These are phyloP conservation scores for Diaporthe nobilis DNA, from an alignment of 2,329 filamentous ascomycete species.

Conservation along the genomic window DNA sequence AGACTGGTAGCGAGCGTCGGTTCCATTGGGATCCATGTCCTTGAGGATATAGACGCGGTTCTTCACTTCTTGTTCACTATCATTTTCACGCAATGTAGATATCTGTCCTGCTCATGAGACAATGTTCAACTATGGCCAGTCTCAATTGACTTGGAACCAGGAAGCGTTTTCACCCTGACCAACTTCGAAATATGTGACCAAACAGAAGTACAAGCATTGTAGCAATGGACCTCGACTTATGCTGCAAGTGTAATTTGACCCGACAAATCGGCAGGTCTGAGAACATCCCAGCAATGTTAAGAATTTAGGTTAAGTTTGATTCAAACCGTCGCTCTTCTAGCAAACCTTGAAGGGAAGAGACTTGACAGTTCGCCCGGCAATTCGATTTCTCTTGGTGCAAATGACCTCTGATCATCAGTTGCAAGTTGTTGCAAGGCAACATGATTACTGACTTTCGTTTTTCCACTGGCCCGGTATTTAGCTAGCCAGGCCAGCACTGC, in stretches of 20 bases:
- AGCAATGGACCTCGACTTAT: neutral
- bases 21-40: neutral
- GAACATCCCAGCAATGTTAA: neutral
- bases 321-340: too few relatives aligned
- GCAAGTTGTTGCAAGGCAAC: too few relatives aligned
- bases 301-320: neutral
- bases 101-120: neutral
- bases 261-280: neutral
- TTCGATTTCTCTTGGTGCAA: too few relatives aligned
- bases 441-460: too few relatives aligned
- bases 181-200: neutral
- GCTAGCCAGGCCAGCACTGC: too few relatives aligned
- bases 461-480: too few relatives aligned
- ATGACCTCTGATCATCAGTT: too few relatives aligned
- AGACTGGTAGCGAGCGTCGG: neutral
- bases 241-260: too few relatives aligned
- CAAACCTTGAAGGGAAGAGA: too few relatives aligned
- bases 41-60: neutral
- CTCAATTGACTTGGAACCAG: neutral
- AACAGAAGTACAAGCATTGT: neutral
- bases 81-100: neutral
- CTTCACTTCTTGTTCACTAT: slow-evolving; percentile 7
- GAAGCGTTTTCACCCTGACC: neutral
- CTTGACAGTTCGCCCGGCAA: too few relatives aligned
- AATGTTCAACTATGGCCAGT: neutral